Evolutionary conservation across 1,139 yeast genomes (phyloP).

Genomic region (Yamadazyma oceani): DNA sequence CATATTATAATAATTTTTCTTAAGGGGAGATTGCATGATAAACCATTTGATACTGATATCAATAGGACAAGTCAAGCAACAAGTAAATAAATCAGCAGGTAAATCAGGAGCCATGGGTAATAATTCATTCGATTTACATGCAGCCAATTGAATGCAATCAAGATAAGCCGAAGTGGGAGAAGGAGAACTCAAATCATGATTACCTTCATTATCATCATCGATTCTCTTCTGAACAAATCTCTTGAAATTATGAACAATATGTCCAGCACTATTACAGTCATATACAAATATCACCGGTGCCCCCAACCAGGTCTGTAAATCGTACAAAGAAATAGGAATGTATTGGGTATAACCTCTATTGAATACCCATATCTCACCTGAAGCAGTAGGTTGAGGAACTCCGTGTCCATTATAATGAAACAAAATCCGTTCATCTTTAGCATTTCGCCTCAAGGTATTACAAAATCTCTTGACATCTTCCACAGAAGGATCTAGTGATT

Average conservation of each 20-base stretch:
- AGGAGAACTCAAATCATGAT: constrained; percentile 63
- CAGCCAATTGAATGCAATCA: constrained; percentile 92
- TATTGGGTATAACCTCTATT: constrained; percentile 96
- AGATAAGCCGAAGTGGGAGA: constrained; percentile 70
- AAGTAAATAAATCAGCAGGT: constrained; percentile 95
- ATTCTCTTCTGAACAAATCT: constrained; percentile 88
- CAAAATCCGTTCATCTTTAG: constrained; percentile 85
- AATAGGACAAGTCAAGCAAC: constrained; percentile 93
- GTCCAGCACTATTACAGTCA: constrained; percentile 95
- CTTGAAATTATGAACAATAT: constrained; percentile 85
- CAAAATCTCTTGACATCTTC: constrained; percentile 95
- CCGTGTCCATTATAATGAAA: constrained; percentile 99
- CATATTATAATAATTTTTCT: constrained; percentile 60
- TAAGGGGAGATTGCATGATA: constrained; percentile 76
- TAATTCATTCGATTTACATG: constrained; percentile 83
- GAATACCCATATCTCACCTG: constrained; percentile 99
- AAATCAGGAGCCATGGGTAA: constrained; percentile 92
- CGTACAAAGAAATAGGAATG: constrained; percentile 91
- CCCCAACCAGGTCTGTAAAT: constrained; percentile 94
- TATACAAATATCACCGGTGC: constrained; percentile 96
- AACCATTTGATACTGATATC: constrained; percentile 94
- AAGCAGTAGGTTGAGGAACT: constrained; percentile 94
- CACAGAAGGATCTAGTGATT: constrained; percentile 89
- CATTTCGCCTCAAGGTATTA: constrained; percentile 81
- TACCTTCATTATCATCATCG: constrained; percentile 79